Evolutionary conservation across 78 protist species (phyloP).

Genomic region (Speleostelium caveatum): DNA sequence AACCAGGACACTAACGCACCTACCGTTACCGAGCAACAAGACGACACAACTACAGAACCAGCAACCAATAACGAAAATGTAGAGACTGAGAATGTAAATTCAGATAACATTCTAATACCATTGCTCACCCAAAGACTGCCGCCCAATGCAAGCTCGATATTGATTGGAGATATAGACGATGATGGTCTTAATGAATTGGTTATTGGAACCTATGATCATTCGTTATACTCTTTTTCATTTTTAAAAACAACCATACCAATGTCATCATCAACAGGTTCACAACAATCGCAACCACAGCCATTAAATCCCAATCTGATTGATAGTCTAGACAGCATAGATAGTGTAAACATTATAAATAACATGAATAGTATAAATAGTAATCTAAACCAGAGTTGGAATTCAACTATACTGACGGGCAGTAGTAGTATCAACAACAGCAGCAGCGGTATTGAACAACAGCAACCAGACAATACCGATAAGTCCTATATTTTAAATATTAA

Average conservation of each 20-base stretch:
- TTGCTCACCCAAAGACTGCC: constrained; percentile 51
- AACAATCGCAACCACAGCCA: not conserved
- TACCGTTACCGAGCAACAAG: not conserved
- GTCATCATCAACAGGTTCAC: not conserved
- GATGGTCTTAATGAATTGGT: constrained; percentile 65
- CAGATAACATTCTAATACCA: constrained; percentile 9
- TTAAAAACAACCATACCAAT: not conserved
- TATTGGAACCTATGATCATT: constrained; percentile 71
- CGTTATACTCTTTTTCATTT: constrained; percentile 35
- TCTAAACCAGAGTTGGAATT: not conserved
- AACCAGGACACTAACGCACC: not conserved
- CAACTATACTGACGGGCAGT: not conserved
- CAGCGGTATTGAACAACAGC: constrained; percentile 1
- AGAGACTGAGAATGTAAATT: not conserved
- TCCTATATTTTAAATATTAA: constrained; percentile 12
- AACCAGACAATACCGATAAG: not conserved
- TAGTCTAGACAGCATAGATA: not conserved
- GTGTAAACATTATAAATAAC: no score
- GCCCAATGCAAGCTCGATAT: constrained; percentile 58
- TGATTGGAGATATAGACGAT: constrained; percentile 59
- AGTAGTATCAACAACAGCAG: not conserved
- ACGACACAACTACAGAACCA: not conserved
- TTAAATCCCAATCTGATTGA: not conserved
- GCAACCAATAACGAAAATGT: not conserved
- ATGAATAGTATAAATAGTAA: not conserved